Percentiles rank a stretch among this genome's conserved stretches.
Conservation (phyloP, 495 filamentous ascomycete species). For the Cercophora scortea region DNA sequence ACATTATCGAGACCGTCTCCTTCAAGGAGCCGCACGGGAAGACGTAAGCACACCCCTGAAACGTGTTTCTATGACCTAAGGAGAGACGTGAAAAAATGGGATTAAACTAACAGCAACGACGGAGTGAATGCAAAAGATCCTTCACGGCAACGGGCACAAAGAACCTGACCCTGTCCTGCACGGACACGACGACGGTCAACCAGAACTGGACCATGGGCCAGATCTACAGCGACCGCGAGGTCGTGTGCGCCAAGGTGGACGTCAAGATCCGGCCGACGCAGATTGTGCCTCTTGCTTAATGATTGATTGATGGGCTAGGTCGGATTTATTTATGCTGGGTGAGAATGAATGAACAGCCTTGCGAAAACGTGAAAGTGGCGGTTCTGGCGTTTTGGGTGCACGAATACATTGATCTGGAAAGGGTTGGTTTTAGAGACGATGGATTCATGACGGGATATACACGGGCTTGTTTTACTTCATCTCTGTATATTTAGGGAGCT, state of each 20-base stretch:
- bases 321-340: too few relatives aligned
- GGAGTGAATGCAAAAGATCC: conserved; percentile 11
- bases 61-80: too few relatives aligned
- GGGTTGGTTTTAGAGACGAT: too few relatives aligned
- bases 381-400: too few relatives aligned
- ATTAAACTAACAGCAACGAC: neutral
- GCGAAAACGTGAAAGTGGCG: too few relatives aligned
- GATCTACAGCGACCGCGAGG: conserved; percentile 26
- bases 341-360: too few relatives aligned
- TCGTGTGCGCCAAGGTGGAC: conserved; percentile 22
- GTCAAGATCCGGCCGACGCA: neutral
- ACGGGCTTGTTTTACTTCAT: too few relatives aligned
- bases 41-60: neutral
- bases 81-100: neutral
- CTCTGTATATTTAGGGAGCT: too few relatives aligned
- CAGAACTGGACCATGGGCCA: conserved; percentile 32
- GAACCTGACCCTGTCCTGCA: conserved; percentile 29
- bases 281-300: neutral
- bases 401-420: too few relatives aligned
- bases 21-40: conserved; percentile 8
- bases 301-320: too few relatives aligned
- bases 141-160: conserved; percentile 26
- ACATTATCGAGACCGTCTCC: conserved; percentile 27
- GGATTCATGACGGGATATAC: too few relatives aligned
- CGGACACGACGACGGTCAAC: conserved; percentile 25